These are phyloP conservation scores for Metschnikowia cerradonensis DNA, from an alignment of 805 yeast genomes.

Conservation along the genomic window DNA sequence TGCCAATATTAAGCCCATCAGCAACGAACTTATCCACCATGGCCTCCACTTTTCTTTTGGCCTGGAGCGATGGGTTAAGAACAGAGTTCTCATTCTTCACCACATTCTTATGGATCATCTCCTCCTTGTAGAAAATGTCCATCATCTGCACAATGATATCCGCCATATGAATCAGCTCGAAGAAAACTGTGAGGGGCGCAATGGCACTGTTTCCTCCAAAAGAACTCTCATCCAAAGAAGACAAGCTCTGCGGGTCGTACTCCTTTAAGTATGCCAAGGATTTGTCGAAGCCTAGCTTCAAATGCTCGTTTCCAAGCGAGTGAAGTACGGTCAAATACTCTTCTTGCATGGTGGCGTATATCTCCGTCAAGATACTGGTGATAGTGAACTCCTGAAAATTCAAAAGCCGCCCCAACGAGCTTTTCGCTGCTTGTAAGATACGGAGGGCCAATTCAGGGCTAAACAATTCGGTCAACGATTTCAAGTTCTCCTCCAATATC, in stretches of 20 bases:
- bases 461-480: constrained; percentile 69
- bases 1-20: constrained; percentile 87
- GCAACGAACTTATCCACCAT: constrained; percentile 87
- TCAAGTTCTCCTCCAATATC: constrained; percentile 69
- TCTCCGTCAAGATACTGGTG: constrained; percentile 29
- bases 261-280: constrained; percentile 68
- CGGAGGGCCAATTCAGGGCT: constrained; percentile 76
- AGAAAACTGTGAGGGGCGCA: constrained; percentile 83
- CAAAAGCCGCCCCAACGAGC: constrained; percentile 53
- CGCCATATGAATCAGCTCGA: constrained; percentile 88
- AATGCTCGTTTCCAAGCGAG: constrained; percentile 65
- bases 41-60: constrained; percentile 77
- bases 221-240: constrained; percentile 17
- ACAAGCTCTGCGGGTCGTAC: constrained; percentile 56
- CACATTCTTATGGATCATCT: constrained; percentile 54
- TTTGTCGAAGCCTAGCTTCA: constrained; percentile 78
- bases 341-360: constrained; percentile 45
- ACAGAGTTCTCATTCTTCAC: constrained; percentile 74
- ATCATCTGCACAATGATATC: constrained; percentile 91
- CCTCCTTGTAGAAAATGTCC: constrained; percentile 85
- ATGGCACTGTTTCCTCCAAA: constrained; percentile 37
- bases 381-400: constrained; percentile 32
- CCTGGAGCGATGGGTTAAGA: constrained; percentile 68
- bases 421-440: constrained; percentile 64
- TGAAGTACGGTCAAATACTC: constrained; percentile 65